Percentiles rank a stretch among this genome's conserved stretches.
These are phyloP conservation scores for Pilasporangium apinafurcum DNA, from an alignment of 352 stramenopile genomes.

Conservation along the genomic window DNA sequence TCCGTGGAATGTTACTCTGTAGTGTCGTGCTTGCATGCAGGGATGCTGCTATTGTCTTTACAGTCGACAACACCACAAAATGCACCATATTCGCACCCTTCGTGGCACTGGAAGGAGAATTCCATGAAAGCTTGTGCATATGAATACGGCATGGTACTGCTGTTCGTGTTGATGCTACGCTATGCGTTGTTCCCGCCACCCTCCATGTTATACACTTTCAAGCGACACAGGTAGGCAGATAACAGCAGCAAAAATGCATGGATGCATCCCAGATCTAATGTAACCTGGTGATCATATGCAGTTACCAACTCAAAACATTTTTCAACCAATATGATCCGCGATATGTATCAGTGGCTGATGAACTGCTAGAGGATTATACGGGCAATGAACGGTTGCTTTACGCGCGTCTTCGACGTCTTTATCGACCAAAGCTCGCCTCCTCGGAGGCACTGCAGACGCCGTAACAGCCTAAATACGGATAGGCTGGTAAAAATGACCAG, in stretches of 20 bases:
- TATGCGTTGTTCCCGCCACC: conserved; percentile 29
- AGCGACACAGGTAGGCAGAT: conserved; percentile 32
- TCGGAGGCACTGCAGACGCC: too few species aligned
- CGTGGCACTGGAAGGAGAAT: conserved; percentile 6
- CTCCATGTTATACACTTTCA: conserved; percentile 21
- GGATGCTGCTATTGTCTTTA: conserved; percentile 4
- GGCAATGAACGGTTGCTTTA: conserved; percentile 54
- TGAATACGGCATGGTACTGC: conserved; percentile 19
- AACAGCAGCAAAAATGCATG: too few species aligned
- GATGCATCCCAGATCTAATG: background rate
- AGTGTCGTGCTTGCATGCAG: conserved; percentile 10
- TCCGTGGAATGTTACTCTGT: too few species aligned
- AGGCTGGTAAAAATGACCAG: too few species aligned
- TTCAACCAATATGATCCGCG: conserved; percentile 38
- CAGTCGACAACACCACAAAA: background rate
- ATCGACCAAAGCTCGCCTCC: too few species aligned
- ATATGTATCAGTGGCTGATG: conserved; percentile 29
- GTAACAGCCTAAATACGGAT: too few species aligned
- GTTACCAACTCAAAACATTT: conserved; percentile 28
- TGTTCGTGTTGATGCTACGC: conserved; percentile 24
- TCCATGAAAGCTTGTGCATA: conserved; percentile 5
- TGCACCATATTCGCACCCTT: background rate
- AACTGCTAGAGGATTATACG: conserved; percentile 37
- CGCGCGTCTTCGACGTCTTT: conserved; percentile 33
- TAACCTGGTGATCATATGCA: background rate